Evolutionary conservation across 306 rosid species (phyloP), one percentile per base, ranked within the genome.

Genomic region (Acmispon strigosus): DNA sequence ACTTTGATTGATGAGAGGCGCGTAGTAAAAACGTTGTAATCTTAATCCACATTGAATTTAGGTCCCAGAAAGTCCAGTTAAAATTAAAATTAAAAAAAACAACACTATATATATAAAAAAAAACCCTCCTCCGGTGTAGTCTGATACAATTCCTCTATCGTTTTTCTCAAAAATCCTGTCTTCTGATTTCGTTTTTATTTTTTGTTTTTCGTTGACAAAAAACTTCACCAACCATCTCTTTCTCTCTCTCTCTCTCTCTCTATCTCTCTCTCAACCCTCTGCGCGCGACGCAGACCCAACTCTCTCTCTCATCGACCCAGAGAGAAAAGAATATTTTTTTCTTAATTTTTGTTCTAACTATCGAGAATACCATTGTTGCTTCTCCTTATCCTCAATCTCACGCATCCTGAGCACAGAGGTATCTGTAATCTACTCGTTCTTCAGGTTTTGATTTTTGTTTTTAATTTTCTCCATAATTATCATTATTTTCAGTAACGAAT

Each of bases 231-330:
- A 84, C 84, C 80, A 75, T 66, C 74, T 54, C 70, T 74, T 43
- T 37, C 74, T 61, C 32, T 66, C 36, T 75, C 52, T 68, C 56
- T 42, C 69, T 63, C 32, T 66, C 36, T 75, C 52, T 68, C 56
- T 42, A 66, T 63, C 52, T 68, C 56, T 42, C 69, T 63, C 41
- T 72, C 20, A 62, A 42, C 66, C 53, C 67, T 66, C 77, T 66
- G 87, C 86, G 87, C 85, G 73, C 82, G 80, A 76, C 87, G 76
- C 82, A 73, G 84, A 64, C 81, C 66, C 85, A 49, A 47, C 72
- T 72, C 48, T 71, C 67, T 66, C 69, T 70, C 75, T 62, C 67
- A 42, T 58, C 64, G 41, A 44, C 74, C 14, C 72, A 62, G 73
- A 78, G 53, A 10, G 72, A 69, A 73, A 77, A 47, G 63, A 77